Base-by-base conservation (phyloP, 2,329 filamentous ascomycete species). In the Scedosporium dehoogii region DNA sequence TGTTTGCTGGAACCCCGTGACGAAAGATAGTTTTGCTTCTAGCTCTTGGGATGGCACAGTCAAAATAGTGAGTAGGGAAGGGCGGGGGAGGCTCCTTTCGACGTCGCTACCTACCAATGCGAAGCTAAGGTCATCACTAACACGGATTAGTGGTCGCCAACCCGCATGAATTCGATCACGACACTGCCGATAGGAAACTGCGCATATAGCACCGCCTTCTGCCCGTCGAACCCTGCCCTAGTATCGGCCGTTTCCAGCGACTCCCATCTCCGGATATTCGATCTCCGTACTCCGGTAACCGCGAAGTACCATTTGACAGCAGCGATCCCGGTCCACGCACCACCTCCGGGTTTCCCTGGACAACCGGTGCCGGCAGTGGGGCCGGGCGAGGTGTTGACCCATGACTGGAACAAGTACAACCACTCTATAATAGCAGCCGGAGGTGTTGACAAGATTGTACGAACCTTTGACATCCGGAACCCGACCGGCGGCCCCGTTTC, bases 371-470 rank as follows among this genome's bases (percentile, higher is more conserved):
- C 29, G 71, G 76, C 41, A 75, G 73, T 85, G n/a, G 59, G 59
- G 48, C 91, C 92, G 0, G 82, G 85, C 9, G 94, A 99, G 78
- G 85, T 91, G 44, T 82, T 99, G 38, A 96, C 92, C 0, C 94
- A 97, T 75, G 94, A 99, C 74, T 99, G 94, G 94, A 99, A 99
- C 78, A 99, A 99, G 75, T 99, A 99, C 76, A 85, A 89, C 46
- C 86, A 92, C 67, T 88, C 86, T 0, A 80, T 97, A 27, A 79
- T 99, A 62, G 94, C 94, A 0, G 91, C 91, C 0, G 94, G 86
- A 1, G 93, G 94, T 62, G 94, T 97, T 3, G 94, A 99, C 73
- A 84, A 90, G 61, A 78, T 88, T 18, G 87, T 99, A 64, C 86
- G 94, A 58, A 94, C 90, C 0, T 97, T 97, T 70, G 94, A 99